Evolutionary conservation across 768 basidiomycete genomes (phyloP).

Genomic region (Thelephora ganbajun): DNA sequence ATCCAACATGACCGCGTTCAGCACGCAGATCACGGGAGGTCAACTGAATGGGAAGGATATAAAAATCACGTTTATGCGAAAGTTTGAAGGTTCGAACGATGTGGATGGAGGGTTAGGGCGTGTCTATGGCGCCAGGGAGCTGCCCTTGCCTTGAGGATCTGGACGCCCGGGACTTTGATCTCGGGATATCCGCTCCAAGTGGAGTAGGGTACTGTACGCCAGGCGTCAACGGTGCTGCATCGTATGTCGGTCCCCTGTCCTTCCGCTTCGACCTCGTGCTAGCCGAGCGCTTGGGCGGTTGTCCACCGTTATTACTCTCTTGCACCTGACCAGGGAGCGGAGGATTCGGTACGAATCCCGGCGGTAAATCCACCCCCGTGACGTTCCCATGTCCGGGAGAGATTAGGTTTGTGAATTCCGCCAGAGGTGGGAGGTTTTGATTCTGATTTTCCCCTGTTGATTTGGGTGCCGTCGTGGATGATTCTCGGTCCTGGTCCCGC

Average conservation of each 20-base stretch:
- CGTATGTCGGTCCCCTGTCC: neutral
- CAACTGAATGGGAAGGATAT: too few species aligned
- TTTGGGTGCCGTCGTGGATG: too few species aligned
- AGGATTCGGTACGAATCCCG: neutral
- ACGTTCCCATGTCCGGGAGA: neutral
- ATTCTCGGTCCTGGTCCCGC: neutral
- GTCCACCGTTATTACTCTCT: neutral
- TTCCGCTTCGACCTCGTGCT: neutral
- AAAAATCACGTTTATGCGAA: too few species aligned
- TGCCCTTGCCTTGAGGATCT: too few species aligned
- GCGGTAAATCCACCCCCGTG: neutral
- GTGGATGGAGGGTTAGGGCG: too few species aligned
- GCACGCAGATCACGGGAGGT: too few species aligned
- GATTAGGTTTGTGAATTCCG: neutral
- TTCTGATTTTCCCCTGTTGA: neutral
- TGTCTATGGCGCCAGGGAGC: too few species aligned
- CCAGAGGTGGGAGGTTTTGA: neutral
- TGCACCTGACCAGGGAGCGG: neutral
- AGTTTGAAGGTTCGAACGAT: too few species aligned
- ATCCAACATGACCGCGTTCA: too few species aligned
- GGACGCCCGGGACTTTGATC: too few species aligned
- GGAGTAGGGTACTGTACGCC: neutral
- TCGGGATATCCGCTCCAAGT: too few species aligned
- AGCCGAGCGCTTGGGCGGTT: neutral
- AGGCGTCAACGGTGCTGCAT: neutral